Evolutionary conservation across 352 stramenopile species (phyloP), one percentile per base, ranked within the genome.

Genomic region (Globisporangium takayamanum): DNA sequence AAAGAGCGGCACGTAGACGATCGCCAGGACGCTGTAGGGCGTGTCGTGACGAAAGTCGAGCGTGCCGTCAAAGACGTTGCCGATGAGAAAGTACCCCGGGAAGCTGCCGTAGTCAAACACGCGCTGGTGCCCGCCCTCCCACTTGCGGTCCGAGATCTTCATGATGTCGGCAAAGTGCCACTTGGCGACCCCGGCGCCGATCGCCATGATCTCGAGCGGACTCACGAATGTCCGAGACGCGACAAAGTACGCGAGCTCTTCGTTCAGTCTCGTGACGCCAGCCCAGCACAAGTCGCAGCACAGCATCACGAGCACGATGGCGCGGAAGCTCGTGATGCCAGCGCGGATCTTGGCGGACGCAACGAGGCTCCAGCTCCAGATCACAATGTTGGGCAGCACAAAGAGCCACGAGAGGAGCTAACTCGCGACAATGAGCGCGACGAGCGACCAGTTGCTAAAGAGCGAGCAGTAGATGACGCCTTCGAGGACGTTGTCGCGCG

Each of bases 401-500:
- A 86, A 55, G 15, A 84, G 41, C 78, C 75, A 88, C 36, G 73
- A 84, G 36, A 88, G 48, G 33, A 78, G 44, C n/a, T 70, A 65
- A 2, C 63, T 64, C 5, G 60, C 18, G 28, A 68, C 1, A 1
- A 55, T 65, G 47, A 82, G 51, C 11, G 68, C 50, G 4, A 73
- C 64, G 0, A 78, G 57, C 10, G 65, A 56, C 3, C 62, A 49
- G 56, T 69, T 82, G 50, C 69, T 77, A 42, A 72, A 72, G 4
- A 88, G 59, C 10, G 76, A 30, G 73, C 30, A 67, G 71, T 16
- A 60, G n/a, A 65, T 18, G 57, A 80, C 26, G 58, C 68, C 14
- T 57, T 53, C 50, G 20, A 57, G 37, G 12, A 50, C 55, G 30
- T 63, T 45, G 16, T 37, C 15, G 18, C 26, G 50, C 4, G n/a